Evolutionary conservation across 371 early-diverging fungal genomes (phyloP), one percentile per base, ranked within the genome.

Genomic region (Actinomortierella ambigua): DNA sequence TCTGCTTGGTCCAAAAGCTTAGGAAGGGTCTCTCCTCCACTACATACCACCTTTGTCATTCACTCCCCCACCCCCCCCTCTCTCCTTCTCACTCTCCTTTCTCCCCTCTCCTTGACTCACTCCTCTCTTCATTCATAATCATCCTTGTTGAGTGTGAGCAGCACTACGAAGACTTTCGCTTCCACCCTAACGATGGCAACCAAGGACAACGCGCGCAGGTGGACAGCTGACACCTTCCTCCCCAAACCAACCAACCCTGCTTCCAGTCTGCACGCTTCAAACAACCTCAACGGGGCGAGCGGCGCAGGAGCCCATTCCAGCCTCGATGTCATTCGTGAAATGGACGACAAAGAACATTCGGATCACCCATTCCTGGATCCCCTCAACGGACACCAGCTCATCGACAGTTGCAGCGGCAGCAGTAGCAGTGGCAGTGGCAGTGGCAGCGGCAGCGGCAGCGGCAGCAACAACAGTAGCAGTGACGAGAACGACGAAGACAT

Each of bases 151-250:
- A n/a, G n/a, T n/a, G n/a, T n/a, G n/a, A n/a, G n/a, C n/a, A n/a
- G n/a, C n/a, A n/a, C n/a, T n/a, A n/a, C n/a, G n/a, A n/a, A n/a
- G n/a, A n/a, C n/a, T 46, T 11, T 41, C 7, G 8, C 50, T 26
- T 55, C 50, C 41, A 22, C 28, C 28, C 14, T 41, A 9, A 42
- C 5, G 9, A 20, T 22, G 8, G 11, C 20, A 14, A 62, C 1
- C 55, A 41, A 29, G 60, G 75, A 73, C 49, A 63, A 73, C 41
- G 50, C 50, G 24, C 63, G 75, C 26, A 56, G 52, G 40, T 73
- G 75, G 75, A 73, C 68, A 2, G 57, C 68, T 2, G 59, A 50
- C 40, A 66, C 67, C 11, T 73, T 67, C 47, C 22, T 63, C 6
- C 55, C 69, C 1, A 64, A 69, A 22, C 39, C 28, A 26, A 57